A percentile compares a stretch with the other conserved stretches of the same genome.
Conservation (phyloP, 31 red algal species). For the Endocladia muricata region DNA sequence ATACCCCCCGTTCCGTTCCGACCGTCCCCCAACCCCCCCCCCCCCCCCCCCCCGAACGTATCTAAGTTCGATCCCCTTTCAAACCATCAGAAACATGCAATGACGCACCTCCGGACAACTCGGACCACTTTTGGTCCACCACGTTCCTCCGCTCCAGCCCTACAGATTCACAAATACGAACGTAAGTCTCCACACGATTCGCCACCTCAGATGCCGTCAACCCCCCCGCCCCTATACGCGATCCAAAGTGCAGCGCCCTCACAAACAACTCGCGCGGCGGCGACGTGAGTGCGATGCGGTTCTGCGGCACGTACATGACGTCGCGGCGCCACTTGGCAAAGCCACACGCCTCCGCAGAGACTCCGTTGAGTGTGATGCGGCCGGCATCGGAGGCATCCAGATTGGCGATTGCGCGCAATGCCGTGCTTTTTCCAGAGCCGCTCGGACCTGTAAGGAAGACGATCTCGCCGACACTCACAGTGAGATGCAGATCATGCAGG, state of each 20-base stretch:
- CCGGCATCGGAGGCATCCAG: constrained; percentile 26
- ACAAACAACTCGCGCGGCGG: constrained; percentile 26
- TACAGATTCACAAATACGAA: neutral
- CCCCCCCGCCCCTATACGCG: no score
- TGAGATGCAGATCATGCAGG: neutral
- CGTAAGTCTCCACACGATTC: neutral
- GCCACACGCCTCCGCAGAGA: neutral
- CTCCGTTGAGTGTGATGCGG: constrained; percentile 7
- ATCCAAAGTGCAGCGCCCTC: constrained; percentile 6
- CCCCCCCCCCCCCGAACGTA: no score
- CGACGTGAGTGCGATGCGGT: constrained; percentile 22
- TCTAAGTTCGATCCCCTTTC: no score
- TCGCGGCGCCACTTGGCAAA: constrained; percentile 39
- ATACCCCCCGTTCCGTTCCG: no score
- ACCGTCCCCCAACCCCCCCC: no score
- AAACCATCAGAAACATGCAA: neutral
- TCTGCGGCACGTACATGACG: constrained; percentile 55
- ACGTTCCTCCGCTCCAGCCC: neutral
- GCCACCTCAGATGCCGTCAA: neutral
- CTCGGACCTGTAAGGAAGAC: constrained; percentile 58
- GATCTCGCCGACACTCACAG: constrained; percentile 10
- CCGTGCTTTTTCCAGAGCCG: constrained; percentile 60
- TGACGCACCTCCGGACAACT: constrained; percentile 45
- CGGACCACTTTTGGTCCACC: constrained; percentile 24
- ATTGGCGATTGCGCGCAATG: constrained; percentile 60